Evolutionary conservation across 352 stramenopile genomes (phyloP).

Genomic region (Phytopythium vexans): DNA sequence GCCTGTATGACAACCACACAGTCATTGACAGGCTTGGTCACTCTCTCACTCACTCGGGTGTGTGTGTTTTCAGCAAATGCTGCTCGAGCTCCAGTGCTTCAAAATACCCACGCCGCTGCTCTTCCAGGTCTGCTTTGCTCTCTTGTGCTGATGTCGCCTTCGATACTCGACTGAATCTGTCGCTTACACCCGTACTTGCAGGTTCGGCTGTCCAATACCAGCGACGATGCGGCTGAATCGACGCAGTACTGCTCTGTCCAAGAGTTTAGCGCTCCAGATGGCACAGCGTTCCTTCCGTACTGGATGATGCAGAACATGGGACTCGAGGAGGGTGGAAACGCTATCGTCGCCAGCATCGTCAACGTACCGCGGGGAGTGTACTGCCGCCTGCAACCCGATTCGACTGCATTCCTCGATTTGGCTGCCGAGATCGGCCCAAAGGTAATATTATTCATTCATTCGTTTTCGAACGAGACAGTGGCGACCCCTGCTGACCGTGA

Average conservation of each 20-base stretch:
- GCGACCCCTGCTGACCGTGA: not conserved
- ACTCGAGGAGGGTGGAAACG: constrained; percentile 30
- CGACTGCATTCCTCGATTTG: constrained; percentile 39
- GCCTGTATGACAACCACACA: too few species aligned
- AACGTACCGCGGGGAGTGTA: constrained; percentile 44
- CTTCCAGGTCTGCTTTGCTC: constrained; percentile 30
- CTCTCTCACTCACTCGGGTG: not conserved
- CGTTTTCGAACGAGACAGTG: not conserved
- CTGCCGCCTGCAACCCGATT: constrained; percentile 55
- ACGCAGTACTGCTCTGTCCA: constrained; percentile 58
- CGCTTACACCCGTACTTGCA: constrained; percentile 9
- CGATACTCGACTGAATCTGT: not conserved
- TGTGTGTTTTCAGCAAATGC: constrained; percentile 29
- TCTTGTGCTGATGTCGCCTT: not conserved
- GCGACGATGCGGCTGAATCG: not conserved
- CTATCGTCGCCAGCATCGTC: constrained; percentile 31
- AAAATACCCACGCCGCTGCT: constrained; percentile 51
- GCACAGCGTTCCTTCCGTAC: constrained; percentile 54
- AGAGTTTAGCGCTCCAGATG: constrained; percentile 57
- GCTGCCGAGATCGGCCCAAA: constrained; percentile 60
- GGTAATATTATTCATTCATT: constrained; percentile 8
- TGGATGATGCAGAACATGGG: constrained; percentile 74
- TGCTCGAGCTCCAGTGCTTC: constrained; percentile 52
- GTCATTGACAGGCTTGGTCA: not conserved
- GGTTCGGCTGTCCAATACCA: constrained; percentile 16